phyloP scores from a whole-genome alignment of 192 early-diverging fungal genomes.

The Coemansia sp. region DNA sequence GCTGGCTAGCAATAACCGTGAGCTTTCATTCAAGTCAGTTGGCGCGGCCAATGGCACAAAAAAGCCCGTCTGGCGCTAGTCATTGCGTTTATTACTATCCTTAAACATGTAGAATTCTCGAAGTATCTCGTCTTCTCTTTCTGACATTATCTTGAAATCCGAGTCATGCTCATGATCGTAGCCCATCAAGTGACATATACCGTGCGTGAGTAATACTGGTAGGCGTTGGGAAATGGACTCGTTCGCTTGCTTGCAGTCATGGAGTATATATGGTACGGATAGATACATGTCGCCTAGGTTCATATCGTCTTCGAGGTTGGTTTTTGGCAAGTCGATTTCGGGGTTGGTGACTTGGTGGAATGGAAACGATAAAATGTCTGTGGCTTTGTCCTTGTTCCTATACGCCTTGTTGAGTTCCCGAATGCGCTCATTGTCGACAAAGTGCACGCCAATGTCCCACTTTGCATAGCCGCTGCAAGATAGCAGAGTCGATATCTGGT shows the following conservation, averaged over 20 bases:
- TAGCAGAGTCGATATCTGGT: constrained; percentile 51
- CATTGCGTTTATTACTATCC: constrained; percentile 4
- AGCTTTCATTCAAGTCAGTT: constrained; percentile 49
- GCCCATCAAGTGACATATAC: constrained; percentile 69
- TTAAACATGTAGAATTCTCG: constrained; percentile 19
- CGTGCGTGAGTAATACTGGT: constrained; percentile 63
- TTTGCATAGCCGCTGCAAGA: constrained; percentile 56
- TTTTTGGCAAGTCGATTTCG: constrained; percentile 27
- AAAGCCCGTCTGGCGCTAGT: constrained; percentile 38
- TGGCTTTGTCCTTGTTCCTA: constrained; percentile 56
- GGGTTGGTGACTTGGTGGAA: constrained; percentile 52
- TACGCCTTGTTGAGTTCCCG: constrained; percentile 59
- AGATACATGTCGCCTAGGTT: constrained; percentile 69
- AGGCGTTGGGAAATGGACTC: constrained; percentile 54
- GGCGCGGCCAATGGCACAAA: constrained; percentile 17
- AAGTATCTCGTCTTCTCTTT: constrained; percentile 43
- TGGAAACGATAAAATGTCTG: constrained; percentile 70
- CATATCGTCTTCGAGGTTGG: constrained; percentile 46
- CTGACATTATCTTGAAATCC: constrained; percentile 48
- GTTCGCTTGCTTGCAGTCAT: constrained; percentile 55
- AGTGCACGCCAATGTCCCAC: constrained; percentile 66
- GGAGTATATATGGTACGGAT: constrained; percentile 58
- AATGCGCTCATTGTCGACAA: constrained; percentile 55
- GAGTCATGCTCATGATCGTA: constrained; percentile 63
- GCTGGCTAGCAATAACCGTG: constrained; percentile 9